Evolutionary conservation across 768 basidiomycete genomes (phyloP).

Genomic region (Termitomyces sp.): DNA sequence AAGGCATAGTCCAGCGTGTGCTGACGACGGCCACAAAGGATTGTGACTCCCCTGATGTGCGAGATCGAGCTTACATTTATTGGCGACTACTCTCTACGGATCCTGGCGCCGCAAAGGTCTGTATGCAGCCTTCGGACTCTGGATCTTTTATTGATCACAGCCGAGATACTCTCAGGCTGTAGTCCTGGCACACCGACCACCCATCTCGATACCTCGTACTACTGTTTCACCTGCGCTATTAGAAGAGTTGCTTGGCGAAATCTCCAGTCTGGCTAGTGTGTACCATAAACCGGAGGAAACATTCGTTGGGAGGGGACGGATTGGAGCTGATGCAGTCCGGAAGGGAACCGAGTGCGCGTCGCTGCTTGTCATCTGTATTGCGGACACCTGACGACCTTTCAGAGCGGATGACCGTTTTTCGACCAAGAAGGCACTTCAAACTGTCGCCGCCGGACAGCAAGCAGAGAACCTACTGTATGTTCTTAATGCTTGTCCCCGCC

Average conservation of each 20-base stretch:
- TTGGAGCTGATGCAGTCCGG: conserved; percentile 76
- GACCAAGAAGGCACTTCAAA: conserved; percentile 82
- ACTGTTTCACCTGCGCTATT: conserved; percentile 83
- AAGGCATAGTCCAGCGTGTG: conserved; percentile 88
- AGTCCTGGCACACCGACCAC: conserved; percentile 87
- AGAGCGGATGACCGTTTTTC: conserved; percentile 69
- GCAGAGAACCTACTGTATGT: conserved; percentile 83
- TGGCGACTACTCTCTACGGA: conserved; percentile 95
- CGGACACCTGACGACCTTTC: background rate
- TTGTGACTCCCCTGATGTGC: conserved; percentile 93
- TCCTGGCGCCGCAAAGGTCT: conserved; percentile 90
- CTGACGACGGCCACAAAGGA: conserved; percentile 94
- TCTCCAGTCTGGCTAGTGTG: conserved; percentile 86
- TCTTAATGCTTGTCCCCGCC: background rate
- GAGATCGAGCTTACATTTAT: conserved; percentile 97
- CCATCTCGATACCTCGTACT: conserved; percentile 88
- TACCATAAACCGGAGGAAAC: conserved; percentile 98
- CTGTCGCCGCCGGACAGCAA: conserved; percentile 86
- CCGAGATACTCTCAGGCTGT: conserved; percentile 44
- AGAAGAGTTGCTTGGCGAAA: conserved; percentile 88
- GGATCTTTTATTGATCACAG: background rate
- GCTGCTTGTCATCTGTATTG: conserved; percentile 1
- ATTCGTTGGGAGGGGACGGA: conserved; percentile 87
- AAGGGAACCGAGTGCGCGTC: conserved; percentile 54
- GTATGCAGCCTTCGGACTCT: conserved; percentile 4